Percentiles rank a stretch among this genome's conserved stretches.
Conservation (phyloP, 1,139 yeast genomes). For the Scheffersomyces quercinus region DNA sequence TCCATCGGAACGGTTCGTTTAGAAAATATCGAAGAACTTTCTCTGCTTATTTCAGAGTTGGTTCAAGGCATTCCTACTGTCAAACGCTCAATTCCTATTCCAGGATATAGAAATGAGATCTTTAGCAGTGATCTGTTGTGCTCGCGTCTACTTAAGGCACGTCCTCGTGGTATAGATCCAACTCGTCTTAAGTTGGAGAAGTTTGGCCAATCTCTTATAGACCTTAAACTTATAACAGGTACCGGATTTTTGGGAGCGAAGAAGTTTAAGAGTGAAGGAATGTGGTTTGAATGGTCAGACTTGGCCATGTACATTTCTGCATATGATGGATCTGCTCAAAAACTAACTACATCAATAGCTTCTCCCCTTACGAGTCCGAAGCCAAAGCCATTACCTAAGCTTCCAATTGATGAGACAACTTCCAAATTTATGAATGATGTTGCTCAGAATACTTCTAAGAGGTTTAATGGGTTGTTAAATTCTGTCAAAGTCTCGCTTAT, state of each 20-base stretch:
- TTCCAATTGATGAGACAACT: slow-evolving; percentile 17
- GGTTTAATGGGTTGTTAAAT: slow-evolving; percentile 11
- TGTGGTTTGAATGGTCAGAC: slow-evolving; percentile 53
- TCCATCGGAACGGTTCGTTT: slow-evolving; percentile 29
- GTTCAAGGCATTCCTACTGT: slow-evolving; percentile 27
- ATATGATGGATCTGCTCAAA: slow-evolving; percentile 6
- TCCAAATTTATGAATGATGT: slow-evolving; percentile 15
- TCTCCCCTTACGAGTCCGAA: slow-evolving; percentile 2
- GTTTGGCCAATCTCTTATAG: slow-evolving; percentile 44
- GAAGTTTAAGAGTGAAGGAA: slow-evolving; percentile 44
- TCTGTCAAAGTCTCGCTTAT: slow-evolving; percentile 28
- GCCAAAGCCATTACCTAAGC: slow-evolving; percentile 5
- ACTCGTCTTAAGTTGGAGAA: slow-evolving; percentile 41
- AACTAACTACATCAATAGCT: not conserved
- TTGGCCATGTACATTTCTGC: slow-evolving; percentile 26
- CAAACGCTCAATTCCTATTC: slow-evolving; percentile 39
- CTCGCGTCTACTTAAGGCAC: slow-evolving; percentile 24
- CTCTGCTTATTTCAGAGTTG: slow-evolving; percentile 24
- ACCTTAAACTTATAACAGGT: slow-evolving; percentile 33
- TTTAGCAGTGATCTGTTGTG: slow-evolving; percentile 44
- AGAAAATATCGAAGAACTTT: slow-evolving; percentile 19
- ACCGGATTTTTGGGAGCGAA: slow-evolving; percentile 34
- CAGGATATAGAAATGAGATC: slow-evolving; percentile 42
- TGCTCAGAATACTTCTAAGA: slow-evolving; percentile 9
- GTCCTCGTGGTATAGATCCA: slow-evolving; percentile 39